A percentile compares a stretch with the other conserved stretches of the same genome.
phyloP scores from a whole-genome alignment of 2,329 filamentous ascomycete genomes.

The Stenocarpella maydis region DNA sequence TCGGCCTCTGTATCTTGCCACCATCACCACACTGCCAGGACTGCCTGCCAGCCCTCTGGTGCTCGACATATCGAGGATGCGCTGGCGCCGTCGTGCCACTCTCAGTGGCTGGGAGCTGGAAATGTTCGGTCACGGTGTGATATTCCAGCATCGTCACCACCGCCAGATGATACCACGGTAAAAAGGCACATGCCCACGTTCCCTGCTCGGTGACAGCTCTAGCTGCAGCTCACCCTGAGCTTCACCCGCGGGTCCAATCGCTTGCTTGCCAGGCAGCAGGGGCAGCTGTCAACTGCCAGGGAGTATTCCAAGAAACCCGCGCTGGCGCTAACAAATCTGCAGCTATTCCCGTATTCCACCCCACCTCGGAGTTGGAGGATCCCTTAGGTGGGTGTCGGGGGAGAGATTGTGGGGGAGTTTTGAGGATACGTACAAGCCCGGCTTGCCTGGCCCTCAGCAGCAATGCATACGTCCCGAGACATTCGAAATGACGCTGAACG shows the following conservation, averaged over 20 bases:
- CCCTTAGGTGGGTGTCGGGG: background rate
- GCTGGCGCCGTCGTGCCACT: background rate
- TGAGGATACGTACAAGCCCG: too few relatives aligned
- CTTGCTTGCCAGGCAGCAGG: slow-evolving; percentile 15
- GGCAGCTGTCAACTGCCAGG: slow-evolving; percentile 15
- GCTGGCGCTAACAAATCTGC: slow-evolving; percentile 14
- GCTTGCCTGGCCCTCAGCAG: background rate
- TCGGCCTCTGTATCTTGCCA: slow-evolving; percentile 3
- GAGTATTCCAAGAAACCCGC: slow-evolving; percentile 20
- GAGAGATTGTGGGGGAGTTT: background rate
- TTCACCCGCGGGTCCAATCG: slow-evolving; percentile 16
- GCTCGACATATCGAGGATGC: background rate
- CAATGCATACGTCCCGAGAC: too few relatives aligned
- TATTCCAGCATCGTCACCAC: slow-evolving; percentile 11
- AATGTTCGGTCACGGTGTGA: background rate
- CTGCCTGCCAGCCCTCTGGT: background rate
- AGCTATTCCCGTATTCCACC: slow-evolving; percentile 7
- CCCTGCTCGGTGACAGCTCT: background rate
- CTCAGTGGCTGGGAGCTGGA: background rate
- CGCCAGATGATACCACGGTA: background rate
- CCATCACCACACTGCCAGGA: background rate
- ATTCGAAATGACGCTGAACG: too few relatives aligned
- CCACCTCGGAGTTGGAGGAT: background rate
- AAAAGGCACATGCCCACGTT: background rate
- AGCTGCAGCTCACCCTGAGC: slow-evolving; percentile 9